Base-by-base conservation (phyloP, 75 land plant genomes). In the Isoetes taiwanensis region DNA sequence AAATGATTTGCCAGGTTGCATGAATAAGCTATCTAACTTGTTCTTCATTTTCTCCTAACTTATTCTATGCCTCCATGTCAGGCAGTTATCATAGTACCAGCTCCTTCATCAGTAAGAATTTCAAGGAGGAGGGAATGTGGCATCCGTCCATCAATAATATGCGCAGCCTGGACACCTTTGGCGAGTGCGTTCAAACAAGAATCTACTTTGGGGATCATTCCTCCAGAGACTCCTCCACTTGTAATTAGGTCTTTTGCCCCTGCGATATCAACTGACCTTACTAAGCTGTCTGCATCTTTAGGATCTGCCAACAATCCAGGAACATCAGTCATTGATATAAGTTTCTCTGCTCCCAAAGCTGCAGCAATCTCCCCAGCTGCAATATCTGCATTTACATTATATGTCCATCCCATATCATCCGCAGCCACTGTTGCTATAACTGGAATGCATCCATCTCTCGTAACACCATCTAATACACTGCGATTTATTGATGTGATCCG, bases 281-380 rank as follows among this genome's bases (percentile, higher is more conserved):
- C 88, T 25, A 86, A 71, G 6, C 80, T 80, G 26, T 23, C 27
- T 0, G 81, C 75, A 46, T 90, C 73, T 28, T 80, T 69, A 42
- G 56, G 28, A 41, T 90, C 75, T 27, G 61, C 53, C 46, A 90
- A 50, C 43, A 90, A 58, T 30, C 97, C 97, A 3, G 84, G 73
- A 40, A 90, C 97, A 57, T 86, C 97, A 11, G 97, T 90, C 74
- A 90, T 57, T 52, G 86, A 42, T 21, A 90, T 86, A 28, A 90
- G 71, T 69, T 90, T 90, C 68, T 90, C 97, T 4, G 97, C 97
- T 1, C 97, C 85, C 34, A 90, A 53, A 1, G 97, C 80, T 11
- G 95, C 97, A 1, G 97, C 97, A 23, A 90, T 58, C 50, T 90
- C 97, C 6, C 97, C 97, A 1, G 97, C 97, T 1, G 74, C 94